Evolutionary conservation across 768 basidiomycete species (phyloP).

Genomic region (Mycena leptocephala): DNA sequence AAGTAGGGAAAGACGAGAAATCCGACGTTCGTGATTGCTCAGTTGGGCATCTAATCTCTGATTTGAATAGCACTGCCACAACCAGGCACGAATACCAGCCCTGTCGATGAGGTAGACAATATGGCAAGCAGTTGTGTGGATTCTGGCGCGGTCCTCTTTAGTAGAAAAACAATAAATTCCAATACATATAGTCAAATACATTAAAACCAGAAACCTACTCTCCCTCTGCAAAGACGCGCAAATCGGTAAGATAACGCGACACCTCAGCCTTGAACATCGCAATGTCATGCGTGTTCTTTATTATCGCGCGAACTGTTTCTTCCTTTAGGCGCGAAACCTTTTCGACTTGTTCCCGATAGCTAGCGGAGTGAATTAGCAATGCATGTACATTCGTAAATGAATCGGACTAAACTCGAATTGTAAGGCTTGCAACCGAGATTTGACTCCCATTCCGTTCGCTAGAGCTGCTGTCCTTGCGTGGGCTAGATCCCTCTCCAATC

Average conservation of each 20-base stretch:
- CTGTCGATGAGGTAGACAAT: no score
- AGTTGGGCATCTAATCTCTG: neutral
- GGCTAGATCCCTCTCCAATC: conserved; percentile 81
- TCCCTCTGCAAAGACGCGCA: conserved; percentile 78
- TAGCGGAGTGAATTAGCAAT: conserved; percentile 50
- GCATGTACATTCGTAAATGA: no score
- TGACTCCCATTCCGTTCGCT: conserved; percentile 88
- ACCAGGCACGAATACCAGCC: no score
- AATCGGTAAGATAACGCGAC: conserved; percentile 77
- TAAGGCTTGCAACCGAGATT: conserved; percentile 81
- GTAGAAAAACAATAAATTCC: neutral
- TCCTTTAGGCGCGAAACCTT: conserved; percentile 83
- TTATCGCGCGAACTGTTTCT: conserved; percentile 85
- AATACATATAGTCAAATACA: neutral
- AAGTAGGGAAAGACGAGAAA: neutral
- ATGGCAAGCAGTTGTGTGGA: neutral
- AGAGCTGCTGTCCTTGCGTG: conserved; percentile 84
- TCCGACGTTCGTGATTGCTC: neutral
- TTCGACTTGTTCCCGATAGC: conserved; percentile 86
- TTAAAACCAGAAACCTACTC: conserved; percentile 40
- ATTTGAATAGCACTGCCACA: neutral
- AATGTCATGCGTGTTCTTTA: conserved; percentile 90
- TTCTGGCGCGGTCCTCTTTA: neutral
- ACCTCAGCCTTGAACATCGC: conserved; percentile 87
- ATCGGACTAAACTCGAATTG: conserved; percentile 85